Percentiles rank a stretch among this genome's conserved stretches.
phyloP scores from a whole-genome alignment of 2,329 filamentous ascomycete genomes.

The Aspergillus thermomutatus region DNA sequence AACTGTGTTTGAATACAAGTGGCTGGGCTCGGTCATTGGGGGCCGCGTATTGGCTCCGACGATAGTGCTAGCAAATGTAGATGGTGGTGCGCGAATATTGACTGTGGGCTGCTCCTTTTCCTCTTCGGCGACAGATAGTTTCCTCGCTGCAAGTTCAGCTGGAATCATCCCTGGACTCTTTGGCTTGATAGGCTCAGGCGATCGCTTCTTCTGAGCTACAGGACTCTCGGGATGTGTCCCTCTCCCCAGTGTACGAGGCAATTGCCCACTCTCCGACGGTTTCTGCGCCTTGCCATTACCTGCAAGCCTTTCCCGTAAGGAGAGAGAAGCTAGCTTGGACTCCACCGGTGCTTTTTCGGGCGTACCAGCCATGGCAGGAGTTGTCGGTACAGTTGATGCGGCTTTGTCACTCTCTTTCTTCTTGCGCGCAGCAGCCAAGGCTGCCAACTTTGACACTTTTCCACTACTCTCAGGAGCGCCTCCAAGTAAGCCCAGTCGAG shows the following conservation, averaged over 20 bases:
- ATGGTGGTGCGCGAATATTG: constrained; percentile 46
- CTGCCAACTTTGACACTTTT: constrained; percentile 87
- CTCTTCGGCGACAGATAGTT: constrained; percentile 4
- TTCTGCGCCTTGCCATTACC: constrained; percentile 27
- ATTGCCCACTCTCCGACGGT: constrained; percentile 20
- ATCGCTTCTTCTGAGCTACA: constrained; percentile 15
- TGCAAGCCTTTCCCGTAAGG: constrained; percentile 39
- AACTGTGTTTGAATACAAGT: constrained; percentile 28
- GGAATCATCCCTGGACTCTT: constrained; percentile 3
- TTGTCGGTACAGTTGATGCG: constrained; percentile 9
- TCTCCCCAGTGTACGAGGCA: constrained; percentile 20
- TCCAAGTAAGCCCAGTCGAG: constrained; percentile 69
- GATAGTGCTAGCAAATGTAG: constrained; percentile 49
- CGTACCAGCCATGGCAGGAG: constrained; percentile 4
- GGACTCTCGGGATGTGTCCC: constrained; percentile 12
- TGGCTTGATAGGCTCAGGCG: constrained; percentile 16
- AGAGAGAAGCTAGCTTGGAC: constrained; percentile 25
- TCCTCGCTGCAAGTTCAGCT: constrained; percentile 1
- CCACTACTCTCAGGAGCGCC: constrained; percentile 62
- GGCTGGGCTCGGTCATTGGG: constrained; percentile 31
- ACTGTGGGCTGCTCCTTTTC: constrained; percentile 13
- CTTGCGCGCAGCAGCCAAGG: constrained; percentile 79
- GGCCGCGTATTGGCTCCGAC: constrained; percentile 29
- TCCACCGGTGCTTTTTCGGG: constrained; percentile 15
- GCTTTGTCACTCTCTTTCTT: constrained; percentile 71